Conservation (phyloP, 2,329 filamentous ascomycete genomes). For the Aspergillus arachidicola region DNA sequence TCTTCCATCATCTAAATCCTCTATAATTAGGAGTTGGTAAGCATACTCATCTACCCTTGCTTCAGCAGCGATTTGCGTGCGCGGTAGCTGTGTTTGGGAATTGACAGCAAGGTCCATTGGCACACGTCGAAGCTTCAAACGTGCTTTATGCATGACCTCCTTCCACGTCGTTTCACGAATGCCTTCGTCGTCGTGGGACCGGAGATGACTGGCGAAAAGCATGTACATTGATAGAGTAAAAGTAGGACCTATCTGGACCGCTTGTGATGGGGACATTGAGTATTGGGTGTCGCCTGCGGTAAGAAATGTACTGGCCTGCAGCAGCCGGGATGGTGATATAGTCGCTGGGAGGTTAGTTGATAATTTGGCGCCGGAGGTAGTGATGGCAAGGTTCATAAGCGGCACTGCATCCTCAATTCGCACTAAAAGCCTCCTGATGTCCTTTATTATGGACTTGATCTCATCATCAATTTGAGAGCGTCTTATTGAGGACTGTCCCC, state of each 20-base stretch:
- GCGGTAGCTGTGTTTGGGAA: constrained; percentile 16
- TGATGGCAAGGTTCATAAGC: constrained; percentile 89
- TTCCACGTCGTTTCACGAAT: constrained; percentile 80
- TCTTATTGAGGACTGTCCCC: constrained; percentile 42
- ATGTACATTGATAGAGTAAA: constrained; percentile 92
- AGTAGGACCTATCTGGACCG: constrained; percentile 81
- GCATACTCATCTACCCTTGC: constrained; percentile 65
- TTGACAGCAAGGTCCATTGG: constrained; percentile 57
- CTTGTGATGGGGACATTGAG: constrained; percentile 61
- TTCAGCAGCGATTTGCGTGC: constrained; percentile 39
- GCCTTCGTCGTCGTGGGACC: constrained; percentile 58
- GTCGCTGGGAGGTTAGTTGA: constrained; percentile 76
- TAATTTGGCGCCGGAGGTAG: constrained; percentile 85
- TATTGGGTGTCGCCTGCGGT: constrained; percentile 86
- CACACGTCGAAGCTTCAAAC: constrained; percentile 75
- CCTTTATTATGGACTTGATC: constrained; percentile 68
- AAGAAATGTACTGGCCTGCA: constrained; percentile 91
- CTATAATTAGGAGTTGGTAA: constrained; percentile 79
- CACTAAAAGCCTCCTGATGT: constrained; percentile 73
- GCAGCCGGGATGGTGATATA: constrained; percentile 84
- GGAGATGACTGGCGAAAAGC: constrained; percentile 81
- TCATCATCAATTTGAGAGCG: constrained; percentile 63
- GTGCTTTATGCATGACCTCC: constrained; percentile 91
- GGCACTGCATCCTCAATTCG: constrained; percentile 91
- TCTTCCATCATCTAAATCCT: constrained; percentile 75